Percentiles rank a stretch among this genome's conserved stretches.
These are phyloP conservation scores for Nemania abortiva DNA, from an alignment of 2,329 filamentous ascomycete species.

Conservation along the genomic window DNA sequence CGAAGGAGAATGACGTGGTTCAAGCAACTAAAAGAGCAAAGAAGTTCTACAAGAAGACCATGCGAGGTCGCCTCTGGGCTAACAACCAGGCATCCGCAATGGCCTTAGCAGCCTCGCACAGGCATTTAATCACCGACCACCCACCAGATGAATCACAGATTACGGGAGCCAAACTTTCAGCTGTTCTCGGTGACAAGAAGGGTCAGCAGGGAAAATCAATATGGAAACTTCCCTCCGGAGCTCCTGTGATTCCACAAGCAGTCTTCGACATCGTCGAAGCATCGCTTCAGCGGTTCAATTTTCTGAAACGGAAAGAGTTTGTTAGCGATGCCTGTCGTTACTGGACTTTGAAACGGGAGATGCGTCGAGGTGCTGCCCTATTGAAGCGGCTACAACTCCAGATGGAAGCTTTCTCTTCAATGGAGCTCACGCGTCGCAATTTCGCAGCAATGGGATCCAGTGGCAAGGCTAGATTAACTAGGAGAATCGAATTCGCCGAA, in stretches of 20 bases:
- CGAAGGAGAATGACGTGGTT: slow-evolving; percentile 85
- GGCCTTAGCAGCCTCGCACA: slow-evolving; percentile 79
- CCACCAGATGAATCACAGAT: slow-evolving; percentile 85
- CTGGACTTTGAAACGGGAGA: slow-evolving; percentile 97
- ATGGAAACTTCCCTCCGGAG: slow-evolving; percentile 95
- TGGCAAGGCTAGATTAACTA: slow-evolving; percentile 80
- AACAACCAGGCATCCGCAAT: slow-evolving; percentile 88
- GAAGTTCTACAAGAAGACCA: slow-evolving; percentile 88
- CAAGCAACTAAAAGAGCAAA: slow-evolving; percentile 85
- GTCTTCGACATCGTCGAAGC: slow-evolving; percentile 88
- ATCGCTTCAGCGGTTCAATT: slow-evolving; percentile 82
- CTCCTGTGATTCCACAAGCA: slow-evolving; percentile 90
- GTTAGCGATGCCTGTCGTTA: slow-evolving; percentile 94
- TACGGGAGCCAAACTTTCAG: slow-evolving; percentile 83
- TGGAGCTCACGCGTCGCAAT: slow-evolving; percentile 95
- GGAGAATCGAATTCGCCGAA: slow-evolving; percentile 90
- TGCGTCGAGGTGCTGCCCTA: slow-evolving; percentile 88
- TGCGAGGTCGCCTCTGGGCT: slow-evolving; percentile 91
- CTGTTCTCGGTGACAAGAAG: slow-evolving; percentile 80
- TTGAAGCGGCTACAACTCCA: slow-evolving; percentile 94
- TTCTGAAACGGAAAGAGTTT: slow-evolving; percentile 89
- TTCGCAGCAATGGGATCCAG: slow-evolving; percentile 94
- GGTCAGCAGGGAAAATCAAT: slow-evolving; percentile 75
- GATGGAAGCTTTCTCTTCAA: slow-evolving; percentile 95
- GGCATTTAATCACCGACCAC: slow-evolving; percentile 73